These are phyloP conservation scores for Aspergillus phoenicis DNA, from an alignment of 2,329 filamentous ascomycete genomes.

Conservation along the genomic window DNA sequence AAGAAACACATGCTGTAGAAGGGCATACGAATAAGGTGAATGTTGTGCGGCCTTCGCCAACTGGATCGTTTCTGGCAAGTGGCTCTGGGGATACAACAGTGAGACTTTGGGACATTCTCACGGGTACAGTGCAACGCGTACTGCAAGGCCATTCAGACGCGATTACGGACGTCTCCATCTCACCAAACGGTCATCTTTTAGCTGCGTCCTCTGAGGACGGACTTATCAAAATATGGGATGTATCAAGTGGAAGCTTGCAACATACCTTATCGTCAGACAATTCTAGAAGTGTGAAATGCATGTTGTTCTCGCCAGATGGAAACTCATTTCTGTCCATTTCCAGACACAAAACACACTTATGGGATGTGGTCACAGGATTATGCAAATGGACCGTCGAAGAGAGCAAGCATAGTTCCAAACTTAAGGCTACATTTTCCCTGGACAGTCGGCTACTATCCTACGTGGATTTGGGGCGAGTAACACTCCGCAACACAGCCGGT, in stretches of 20 bases:
- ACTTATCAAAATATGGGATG: neutral
- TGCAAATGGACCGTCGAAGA: neutral
- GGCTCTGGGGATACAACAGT: neutral
- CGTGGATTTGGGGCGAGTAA: neutral
- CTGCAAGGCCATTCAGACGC: neutral
- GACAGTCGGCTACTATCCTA: neutral
- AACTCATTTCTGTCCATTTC: neutral
- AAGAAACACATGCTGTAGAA: neutral
- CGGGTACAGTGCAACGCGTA: neutral
- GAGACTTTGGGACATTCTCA: neutral
- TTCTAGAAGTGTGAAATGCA: accelerated
- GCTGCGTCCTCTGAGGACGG: neutral
- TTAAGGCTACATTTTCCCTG: neutral
- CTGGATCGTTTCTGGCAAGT: neutral
- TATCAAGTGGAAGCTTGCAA: neutral
- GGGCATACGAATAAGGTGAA: neutral
- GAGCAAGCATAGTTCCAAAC: no score
- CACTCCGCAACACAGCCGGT: neutral
- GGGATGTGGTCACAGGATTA: neutral
- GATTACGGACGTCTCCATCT: neutral
- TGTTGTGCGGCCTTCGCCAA: neutral
- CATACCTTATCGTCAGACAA: neutral
- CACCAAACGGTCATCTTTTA: neutral
- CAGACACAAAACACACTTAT: neutral
- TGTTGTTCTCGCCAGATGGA: neutral